A percentile compares a stretch with the other conserved stretches of the same genome.
These are phyloP conservation scores for Luzula sylvatica DNA, from an alignment of 176 grass and related monocot genomes.

Conservation along the genomic window DNA sequence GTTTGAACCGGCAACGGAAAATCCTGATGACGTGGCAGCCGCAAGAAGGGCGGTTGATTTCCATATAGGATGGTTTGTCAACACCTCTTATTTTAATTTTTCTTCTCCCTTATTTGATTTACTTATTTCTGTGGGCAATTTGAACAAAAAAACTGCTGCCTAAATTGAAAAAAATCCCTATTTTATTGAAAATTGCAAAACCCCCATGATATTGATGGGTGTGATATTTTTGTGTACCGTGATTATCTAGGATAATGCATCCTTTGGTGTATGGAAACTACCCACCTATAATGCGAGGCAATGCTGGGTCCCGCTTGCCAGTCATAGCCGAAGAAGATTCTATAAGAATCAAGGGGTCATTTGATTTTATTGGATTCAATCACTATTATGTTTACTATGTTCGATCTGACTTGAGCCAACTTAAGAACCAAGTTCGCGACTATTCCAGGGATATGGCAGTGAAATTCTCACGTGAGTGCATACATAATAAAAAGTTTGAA, in stretches of 20 bases:
- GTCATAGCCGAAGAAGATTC: constrained; percentile 28
- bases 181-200: neutral
- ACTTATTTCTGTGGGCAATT: neutral
- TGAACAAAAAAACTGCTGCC: too few relatives aligned
- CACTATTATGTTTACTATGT: constrained; percentile 33
- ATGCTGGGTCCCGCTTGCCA: constrained; percentile 40
- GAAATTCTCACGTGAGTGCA: constrained; percentile 10
- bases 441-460: constrained; percentile 44
- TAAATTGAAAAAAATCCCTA: too few relatives aligned
- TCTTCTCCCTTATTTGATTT: neutral
- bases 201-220: neutral
- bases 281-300: constrained; percentile 45
- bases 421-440: constrained; percentile 20
- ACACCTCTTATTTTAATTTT: neutral
- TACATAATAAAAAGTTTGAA: neutral
- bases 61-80: constrained; percentile 61
- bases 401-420: neutral
- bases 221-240: neutral
- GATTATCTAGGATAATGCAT: constrained; percentile 44
- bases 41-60: constrained; percentile 58
- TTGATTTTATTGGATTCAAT: constrained; percentile 74
- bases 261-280: constrained; percentile 59
- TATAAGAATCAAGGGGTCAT: constrained; percentile 26
- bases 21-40: constrained; percentile 35
- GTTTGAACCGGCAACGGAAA: constrained; percentile 37